Conservation (phyloP, 2,329 filamentous ascomycete species). For the Metarhizium anisopliae region DNA sequence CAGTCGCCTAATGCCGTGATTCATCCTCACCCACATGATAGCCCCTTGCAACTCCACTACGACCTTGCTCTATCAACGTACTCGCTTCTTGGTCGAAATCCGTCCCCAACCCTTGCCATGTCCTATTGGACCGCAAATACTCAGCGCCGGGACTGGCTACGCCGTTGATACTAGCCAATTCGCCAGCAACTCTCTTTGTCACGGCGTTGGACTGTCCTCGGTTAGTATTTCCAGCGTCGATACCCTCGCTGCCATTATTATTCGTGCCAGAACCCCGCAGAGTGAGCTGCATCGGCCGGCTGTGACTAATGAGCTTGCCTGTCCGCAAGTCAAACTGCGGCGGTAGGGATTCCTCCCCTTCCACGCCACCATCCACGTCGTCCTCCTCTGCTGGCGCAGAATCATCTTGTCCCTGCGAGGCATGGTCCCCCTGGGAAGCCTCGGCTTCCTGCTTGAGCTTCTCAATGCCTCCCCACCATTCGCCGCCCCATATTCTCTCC, state of each 20-base stretch:
- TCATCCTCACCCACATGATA: slow-evolving; percentile 64
- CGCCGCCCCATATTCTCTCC: slow-evolving; percentile 72
- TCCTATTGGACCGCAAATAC: slow-evolving; percentile 70
- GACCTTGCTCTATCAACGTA: slow-evolving; percentile 72
- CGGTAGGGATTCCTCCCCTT: slow-evolving; percentile 64
- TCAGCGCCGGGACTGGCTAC: slow-evolving; percentile 87
- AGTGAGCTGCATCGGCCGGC: slow-evolving; percentile 59
- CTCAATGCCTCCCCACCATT: slow-evolving; percentile 85
- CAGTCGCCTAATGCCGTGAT: slow-evolving; percentile 20
- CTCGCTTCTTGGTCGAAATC: slow-evolving; percentile 62
- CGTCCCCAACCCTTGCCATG: slow-evolving; percentile 85
- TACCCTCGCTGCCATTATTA: slow-evolving; percentile 10
- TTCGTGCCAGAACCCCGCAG: slow-evolving; percentile 15
- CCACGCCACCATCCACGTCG: slow-evolving; percentile 30
- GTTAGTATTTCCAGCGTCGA: neutral
- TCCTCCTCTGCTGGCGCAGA: slow-evolving; percentile 7
- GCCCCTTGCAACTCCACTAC: slow-evolving; percentile 79
- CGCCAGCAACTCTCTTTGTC: slow-evolving; percentile 49
- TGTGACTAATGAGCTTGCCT: slow-evolving; percentile 70
- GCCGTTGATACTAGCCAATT: slow-evolving; percentile 74
- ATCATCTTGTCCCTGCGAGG: neutral
- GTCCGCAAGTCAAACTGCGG: slow-evolving; percentile 91
- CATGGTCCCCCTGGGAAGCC: slow-evolving; percentile 16
- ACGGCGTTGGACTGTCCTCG: slow-evolving; percentile 30
- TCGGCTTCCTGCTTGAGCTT: slow-evolving; percentile 42